phyloP scores from a whole-genome alignment of 805 yeast genomes.

The Maudiozyma turicensis region DNA sequence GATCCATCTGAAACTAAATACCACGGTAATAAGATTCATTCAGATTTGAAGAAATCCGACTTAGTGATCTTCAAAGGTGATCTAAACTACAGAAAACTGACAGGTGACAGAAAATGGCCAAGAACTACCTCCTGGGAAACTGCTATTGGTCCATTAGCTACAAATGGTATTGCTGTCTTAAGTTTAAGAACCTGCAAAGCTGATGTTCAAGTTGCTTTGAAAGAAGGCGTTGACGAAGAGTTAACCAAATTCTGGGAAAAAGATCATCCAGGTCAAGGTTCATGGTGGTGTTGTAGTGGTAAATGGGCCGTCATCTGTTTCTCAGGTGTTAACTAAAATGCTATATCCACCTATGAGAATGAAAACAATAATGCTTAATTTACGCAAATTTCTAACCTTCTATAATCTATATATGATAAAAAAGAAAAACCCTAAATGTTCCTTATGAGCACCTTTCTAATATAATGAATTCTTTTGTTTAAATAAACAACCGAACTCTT shows the following conservation, averaged over 20 bases:
- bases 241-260: constrained; percentile 51
- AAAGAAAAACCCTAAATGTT: no score
- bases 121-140: constrained; percentile 61
- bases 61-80: constrained; percentile 89
- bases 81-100: constrained; percentile 85
- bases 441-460: no score
- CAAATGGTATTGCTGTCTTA: constrained; percentile 52
- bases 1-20: constrained; percentile 39
- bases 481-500: no score
- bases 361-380: no score
- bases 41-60: constrained; percentile 51
- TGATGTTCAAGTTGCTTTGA: constrained; percentile 84
- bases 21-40: constrained; percentile 48
- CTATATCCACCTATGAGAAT: no score
- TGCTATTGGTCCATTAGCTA: constrained; percentile 63
- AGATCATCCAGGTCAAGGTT: constrained; percentile 53
- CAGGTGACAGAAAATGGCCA: constrained; percentile 87
- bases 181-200: constrained; percentile 93
- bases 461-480: no score
- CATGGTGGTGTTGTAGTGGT: constrained; percentile 81
- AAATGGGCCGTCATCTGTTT: constrained; percentile 86
- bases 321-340: background rate
- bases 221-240: constrained; percentile 60
- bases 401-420: no score
- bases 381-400: no score